A percentile compares a stretch with the other conserved stretches of the same genome.
Conservation (phyloP, 257 asterid species). For the Vinca minor region DNA sequence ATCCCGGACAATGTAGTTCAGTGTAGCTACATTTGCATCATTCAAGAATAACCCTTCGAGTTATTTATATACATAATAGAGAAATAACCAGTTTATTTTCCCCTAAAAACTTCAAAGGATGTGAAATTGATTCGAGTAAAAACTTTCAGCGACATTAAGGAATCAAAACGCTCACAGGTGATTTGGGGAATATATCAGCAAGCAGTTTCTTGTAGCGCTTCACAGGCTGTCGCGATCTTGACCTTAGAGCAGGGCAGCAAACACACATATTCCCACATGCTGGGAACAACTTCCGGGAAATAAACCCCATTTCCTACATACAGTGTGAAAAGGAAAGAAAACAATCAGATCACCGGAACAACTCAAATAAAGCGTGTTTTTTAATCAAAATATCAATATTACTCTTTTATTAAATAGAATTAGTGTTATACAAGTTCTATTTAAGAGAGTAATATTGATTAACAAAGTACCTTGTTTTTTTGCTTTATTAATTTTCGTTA, state of each 20-base stretch:
- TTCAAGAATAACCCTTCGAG: neutral
- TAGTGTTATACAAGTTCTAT: too few species aligned
- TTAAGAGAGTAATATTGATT: neutral
- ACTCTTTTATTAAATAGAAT: too few species aligned
- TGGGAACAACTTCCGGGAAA: slow-evolving; percentile 89
- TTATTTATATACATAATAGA: too few species aligned
- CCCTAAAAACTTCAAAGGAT: too few species aligned
- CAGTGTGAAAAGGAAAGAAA: neutral
- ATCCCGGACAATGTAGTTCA: neutral
- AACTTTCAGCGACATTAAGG: neutral
- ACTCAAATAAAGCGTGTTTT: slow-evolving; percentile 5
- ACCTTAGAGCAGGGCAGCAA: slow-evolving; percentile 98
- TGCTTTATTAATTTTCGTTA: too few species aligned
- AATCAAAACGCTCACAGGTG: slow-evolving; percentile 52
- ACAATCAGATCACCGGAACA: too few species aligned
- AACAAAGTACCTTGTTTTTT: too few species aligned
- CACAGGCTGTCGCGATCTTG: slow-evolving; percentile 95
- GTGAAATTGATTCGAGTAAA: neutral
- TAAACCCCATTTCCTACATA: slow-evolving; percentile 88
- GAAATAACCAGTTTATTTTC: neutral
- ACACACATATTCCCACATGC: slow-evolving; percentile 99
- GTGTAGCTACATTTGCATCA: neutral
- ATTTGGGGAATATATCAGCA: slow-evolving; percentile 85
- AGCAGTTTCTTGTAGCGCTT: slow-evolving; percentile 95
- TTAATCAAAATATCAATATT: too few species aligned